A percentile compares a stretch with the other conserved stretches of the same genome.
Evolutionary conservation across 352 stramenopile genomes (phyloP).

Genomic region (Phytopythium chamaehyphon): DNA sequence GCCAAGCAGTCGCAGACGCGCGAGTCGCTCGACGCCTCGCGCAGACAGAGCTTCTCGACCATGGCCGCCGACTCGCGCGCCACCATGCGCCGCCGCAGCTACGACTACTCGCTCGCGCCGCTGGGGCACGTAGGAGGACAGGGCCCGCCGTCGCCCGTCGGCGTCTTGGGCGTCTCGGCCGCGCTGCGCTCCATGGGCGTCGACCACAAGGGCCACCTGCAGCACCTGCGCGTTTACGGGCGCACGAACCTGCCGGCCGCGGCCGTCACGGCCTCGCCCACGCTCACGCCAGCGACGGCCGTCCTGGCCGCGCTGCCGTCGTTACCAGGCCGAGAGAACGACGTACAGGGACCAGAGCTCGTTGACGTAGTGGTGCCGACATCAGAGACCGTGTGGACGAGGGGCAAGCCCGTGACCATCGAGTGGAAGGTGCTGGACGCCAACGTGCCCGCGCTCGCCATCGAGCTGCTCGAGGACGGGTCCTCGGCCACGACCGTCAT

Average conservation of each 20-base stretch:
- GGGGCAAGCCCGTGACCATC: slow-evolving; percentile 63
- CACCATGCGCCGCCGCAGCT: slow-evolving; percentile 38
- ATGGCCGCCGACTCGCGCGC: slow-evolving; percentile 40
- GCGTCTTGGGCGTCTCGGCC: slow-evolving; percentile 3
- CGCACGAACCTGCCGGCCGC: slow-evolving; percentile 13
- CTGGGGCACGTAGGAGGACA: slow-evolving; percentile 22
- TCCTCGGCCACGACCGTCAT: slow-evolving; percentile 66
- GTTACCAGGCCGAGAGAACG: slow-evolving; percentile 12
- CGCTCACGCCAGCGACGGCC: neutral
- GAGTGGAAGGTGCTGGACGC: slow-evolving; percentile 69
- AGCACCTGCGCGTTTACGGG: slow-evolving; percentile 55
- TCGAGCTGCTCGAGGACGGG: slow-evolving; percentile 68
- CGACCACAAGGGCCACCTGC: slow-evolving; percentile 36
- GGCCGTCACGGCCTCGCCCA: slow-evolving; percentile 3
- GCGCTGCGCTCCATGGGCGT: slow-evolving; percentile 4
- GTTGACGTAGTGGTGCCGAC: slow-evolving; percentile 37
- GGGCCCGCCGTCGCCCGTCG: slow-evolving; percentile 11
- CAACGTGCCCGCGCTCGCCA: slow-evolving; percentile 39
- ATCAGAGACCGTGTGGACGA: slow-evolving; percentile 56
- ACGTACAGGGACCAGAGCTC: slow-evolving; percentile 34
- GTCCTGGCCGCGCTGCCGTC: slow-evolving; percentile 1
- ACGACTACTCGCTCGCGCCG: slow-evolving; percentile 22
- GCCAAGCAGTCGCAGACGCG: slow-evolving; percentile 19
- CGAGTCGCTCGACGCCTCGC: slow-evolving; percentile 29
- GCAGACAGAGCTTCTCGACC: slow-evolving; percentile 37